Percentiles rank a stretch among this genome's conserved stretches.
Conservation (phyloP, 768 basidiomycete species). For the Collybia nuda region DNA sequence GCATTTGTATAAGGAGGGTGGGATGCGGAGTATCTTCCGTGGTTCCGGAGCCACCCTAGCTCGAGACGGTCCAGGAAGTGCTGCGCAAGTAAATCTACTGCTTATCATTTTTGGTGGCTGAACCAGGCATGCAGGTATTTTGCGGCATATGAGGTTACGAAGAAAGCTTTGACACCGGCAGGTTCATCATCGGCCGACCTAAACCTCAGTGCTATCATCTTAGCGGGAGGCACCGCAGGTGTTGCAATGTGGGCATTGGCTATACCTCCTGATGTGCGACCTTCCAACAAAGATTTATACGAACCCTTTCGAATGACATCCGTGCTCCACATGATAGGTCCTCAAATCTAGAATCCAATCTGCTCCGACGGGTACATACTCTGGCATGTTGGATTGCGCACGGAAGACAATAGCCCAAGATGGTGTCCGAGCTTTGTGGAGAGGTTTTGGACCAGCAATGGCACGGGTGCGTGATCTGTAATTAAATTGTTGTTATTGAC, state of each 20-base stretch:
- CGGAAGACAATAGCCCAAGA: constrained; percentile 89
- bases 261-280: constrained; percentile 90
- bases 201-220: constrained; percentile 81
- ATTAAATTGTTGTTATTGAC: not conserved
- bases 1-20: constrained; percentile 93
- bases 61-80: constrained; percentile 94
- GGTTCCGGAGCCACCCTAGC: constrained; percentile 93
- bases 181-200: constrained; percentile 80
- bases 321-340: constrained; percentile 50
- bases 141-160: constrained; percentile 93
- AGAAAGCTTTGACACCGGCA: constrained; percentile 80
- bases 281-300: not conserved
- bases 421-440: constrained; percentile 89
- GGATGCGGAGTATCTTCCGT: constrained; percentile 86
- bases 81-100: constrained; percentile 63
- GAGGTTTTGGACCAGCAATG: constrained; percentile 98
- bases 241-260: constrained; percentile 98
- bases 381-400: constrained; percentile 89
- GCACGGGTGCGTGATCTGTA: constrained; percentile 56
- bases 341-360: constrained; percentile 95
- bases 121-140: constrained; percentile 68
- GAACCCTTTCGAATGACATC: not conserved
- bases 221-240: constrained; percentile 93
- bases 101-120: too few species aligned
- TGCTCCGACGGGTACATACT: constrained; percentile 97